A percentile compares a stretch with the other conserved stretches of the same genome.
Evolutionary conservation across 257 asterid genomes (phyloP).

Genomic region (Primulina tabacum): DNA sequence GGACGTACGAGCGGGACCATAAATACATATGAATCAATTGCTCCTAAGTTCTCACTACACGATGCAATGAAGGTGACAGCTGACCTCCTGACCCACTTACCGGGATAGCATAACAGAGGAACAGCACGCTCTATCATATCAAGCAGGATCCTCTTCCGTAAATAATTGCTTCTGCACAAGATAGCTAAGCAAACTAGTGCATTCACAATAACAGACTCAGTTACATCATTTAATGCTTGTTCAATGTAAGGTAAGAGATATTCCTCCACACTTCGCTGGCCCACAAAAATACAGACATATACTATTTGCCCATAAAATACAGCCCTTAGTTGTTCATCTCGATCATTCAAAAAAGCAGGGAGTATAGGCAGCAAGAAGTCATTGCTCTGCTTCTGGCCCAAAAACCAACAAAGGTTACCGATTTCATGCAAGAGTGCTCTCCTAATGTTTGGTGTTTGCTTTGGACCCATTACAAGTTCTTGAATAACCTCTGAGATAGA

Average conservation of each 20-base stretch:
- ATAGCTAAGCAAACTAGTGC: conserved; percentile 91
- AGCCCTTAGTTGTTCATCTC: conserved; percentile 97
- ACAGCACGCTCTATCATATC: conserved; percentile 92
- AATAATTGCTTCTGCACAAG: conserved; percentile 82
- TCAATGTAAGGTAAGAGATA: conserved; percentile 96
- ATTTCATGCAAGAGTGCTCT: conserved; percentile 98
- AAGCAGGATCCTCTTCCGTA: conserved; percentile 80
- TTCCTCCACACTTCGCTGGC: conserved; percentile 97
- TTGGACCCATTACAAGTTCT: conserved; percentile 99
- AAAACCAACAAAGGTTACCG: conserved; percentile 97
- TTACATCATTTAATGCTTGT: conserved; percentile 83
- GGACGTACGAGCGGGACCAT: conserved; percentile 89
- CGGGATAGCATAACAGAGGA: conserved; percentile 86
- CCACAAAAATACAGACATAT: conserved; percentile 89
- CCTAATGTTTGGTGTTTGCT: conserved; percentile 97
- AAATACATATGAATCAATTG: conserved; percentile 95
- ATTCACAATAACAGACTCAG: conserved; percentile 87
- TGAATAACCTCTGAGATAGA: conserved; percentile 96
- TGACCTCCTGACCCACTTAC: conserved; percentile 91
- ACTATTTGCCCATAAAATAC: conserved; percentile 91
- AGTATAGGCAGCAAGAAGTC: conserved; percentile 93
- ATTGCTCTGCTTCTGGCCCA: conserved; percentile 98
- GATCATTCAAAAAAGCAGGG: conserved; percentile 96
- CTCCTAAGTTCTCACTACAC: conserved; percentile 89
- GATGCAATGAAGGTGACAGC: conserved; percentile 79